These are phyloP conservation scores for Trichoderma sp. DNA, from an alignment of 2,329 filamentous ascomycete species.

Conservation along the genomic window DNA sequence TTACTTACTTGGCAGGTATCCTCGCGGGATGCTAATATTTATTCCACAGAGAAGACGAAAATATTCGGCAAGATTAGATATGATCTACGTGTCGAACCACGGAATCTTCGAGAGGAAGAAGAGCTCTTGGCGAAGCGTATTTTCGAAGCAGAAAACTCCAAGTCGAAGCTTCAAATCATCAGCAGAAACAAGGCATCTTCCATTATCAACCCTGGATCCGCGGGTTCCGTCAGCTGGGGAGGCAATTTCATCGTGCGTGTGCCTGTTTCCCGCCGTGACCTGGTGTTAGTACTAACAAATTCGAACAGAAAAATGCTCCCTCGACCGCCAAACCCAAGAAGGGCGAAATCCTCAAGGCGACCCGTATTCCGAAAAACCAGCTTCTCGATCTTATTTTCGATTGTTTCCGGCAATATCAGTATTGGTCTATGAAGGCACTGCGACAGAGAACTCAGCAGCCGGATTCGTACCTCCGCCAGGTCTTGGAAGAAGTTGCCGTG, in stretches of 20 bases:
- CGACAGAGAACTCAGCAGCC: constrained; percentile 77
- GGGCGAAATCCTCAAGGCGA: constrained; percentile 73
- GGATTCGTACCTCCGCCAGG: constrained; percentile 86
- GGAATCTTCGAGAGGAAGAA: constrained; percentile 67
- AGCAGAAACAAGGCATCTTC: constrained; percentile 49
- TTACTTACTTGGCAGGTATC: too few species aligned
- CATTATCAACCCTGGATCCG: constrained; percentile 54
- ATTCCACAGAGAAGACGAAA: constrained; percentile 68
- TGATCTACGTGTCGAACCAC: constrained; percentile 71
- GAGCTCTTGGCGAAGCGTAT: constrained; percentile 59
- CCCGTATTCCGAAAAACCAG: constrained; percentile 84
- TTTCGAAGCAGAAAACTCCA: constrained; percentile 47
- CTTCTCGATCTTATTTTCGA: constrained; percentile 81
- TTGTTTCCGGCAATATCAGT: constrained; percentile 80
- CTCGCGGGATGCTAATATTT: constrained; percentile 23
- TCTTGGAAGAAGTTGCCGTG: constrained; percentile 76
- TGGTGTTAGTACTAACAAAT: background rate
- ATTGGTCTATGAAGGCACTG: constrained; percentile 90
- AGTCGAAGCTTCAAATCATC: constrained; percentile 49
- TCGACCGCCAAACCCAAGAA: constrained; percentile 55
- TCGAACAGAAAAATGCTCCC: constrained; percentile 52
- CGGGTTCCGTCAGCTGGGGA: constrained; percentile 37
- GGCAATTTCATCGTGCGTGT: constrained; percentile 56
- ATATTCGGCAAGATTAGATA: constrained; percentile 70
- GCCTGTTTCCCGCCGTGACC: background rate